Conservation (phyloP, 164 flowering plant species). For the Vitis labrusca region DNA sequence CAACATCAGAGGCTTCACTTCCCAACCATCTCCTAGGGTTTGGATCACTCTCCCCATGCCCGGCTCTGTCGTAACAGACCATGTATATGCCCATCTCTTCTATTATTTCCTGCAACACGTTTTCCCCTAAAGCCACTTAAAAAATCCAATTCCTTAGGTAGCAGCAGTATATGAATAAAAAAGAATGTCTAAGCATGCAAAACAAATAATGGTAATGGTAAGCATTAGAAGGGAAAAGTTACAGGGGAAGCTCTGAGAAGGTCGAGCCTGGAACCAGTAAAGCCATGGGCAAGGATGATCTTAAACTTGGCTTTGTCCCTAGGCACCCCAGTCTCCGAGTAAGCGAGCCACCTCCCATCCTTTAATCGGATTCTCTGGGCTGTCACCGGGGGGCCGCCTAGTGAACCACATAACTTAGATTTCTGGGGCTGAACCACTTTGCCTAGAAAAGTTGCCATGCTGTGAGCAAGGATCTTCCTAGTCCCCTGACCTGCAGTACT, state of each 20-base stretch:
- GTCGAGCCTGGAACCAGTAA: constrained; percentile 2
- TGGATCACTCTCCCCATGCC: constrained; percentile 14
- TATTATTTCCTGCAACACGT: not conserved
- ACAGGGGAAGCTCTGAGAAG: not conserved
- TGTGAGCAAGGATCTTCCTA: no score
- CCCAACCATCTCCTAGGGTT: not conserved
- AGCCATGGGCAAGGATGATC: constrained; percentile 17
- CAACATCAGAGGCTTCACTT: constrained; percentile 4
- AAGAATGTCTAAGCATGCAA: no score
- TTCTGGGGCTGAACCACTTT: not conserved
- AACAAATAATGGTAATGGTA: no score
- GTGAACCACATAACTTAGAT: not conserved
- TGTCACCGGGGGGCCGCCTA: constrained; percentile 8
- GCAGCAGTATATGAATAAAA: no score
- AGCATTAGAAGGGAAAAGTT: not conserved
- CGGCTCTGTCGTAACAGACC: constrained; percentile 7
- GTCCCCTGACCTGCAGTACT: no score
- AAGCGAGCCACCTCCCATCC: constrained; percentile 11
- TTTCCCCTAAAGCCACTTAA: no score
- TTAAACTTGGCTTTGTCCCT: constrained; percentile 10
- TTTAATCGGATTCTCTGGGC: constrained; percentile 1
- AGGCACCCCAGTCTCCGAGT: constrained; percentile 8
- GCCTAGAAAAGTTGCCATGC: no score
- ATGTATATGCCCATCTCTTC: constrained; percentile 3
- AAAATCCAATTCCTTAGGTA: not conserved